Evolutionary conservation across 2,329 filamentous ascomycete species (phyloP).

Genomic region (Celoporthe dispersa): DNA sequence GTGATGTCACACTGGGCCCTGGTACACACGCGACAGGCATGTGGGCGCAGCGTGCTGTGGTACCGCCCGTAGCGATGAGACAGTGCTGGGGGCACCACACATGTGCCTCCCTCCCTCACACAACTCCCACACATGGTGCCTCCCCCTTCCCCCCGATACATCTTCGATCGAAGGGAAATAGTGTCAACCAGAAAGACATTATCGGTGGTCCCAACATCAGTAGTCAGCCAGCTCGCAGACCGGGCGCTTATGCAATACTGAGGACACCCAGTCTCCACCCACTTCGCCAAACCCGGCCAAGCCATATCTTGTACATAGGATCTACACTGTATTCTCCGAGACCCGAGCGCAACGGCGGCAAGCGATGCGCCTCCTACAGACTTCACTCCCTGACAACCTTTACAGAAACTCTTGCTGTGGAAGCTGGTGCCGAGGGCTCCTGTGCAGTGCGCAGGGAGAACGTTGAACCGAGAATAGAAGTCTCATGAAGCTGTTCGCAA

Average conservation of each 20-base stretch:
- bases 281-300: not conserved
- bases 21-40: conserved; percentile 8
- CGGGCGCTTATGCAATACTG: not conserved
- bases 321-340: not conserved
- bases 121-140: not conserved
- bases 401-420: not conserved
- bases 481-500: not conserved
- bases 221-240: not conserved
- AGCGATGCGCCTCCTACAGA: conserved; percentile 2
- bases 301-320: not conserved
- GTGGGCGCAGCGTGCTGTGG: conserved; percentile 14
- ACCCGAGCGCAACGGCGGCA: not conserved
- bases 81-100: not conserved
- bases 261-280: not conserved
- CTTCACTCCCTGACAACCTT: conserved; percentile 6
- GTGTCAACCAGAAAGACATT: not conserved
- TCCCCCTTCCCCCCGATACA: not conserved
- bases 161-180: not conserved
- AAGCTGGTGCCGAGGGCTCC: not conserved
- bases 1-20: not conserved
- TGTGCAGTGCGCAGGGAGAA: not conserved
- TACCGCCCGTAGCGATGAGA: conserved; percentile 4
- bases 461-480: not conserved
- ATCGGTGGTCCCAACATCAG: not conserved
- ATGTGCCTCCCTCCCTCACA: not conserved